Base-by-base conservation (phyloP, 805 yeast species). In the Alloascoidea africana region DNA sequence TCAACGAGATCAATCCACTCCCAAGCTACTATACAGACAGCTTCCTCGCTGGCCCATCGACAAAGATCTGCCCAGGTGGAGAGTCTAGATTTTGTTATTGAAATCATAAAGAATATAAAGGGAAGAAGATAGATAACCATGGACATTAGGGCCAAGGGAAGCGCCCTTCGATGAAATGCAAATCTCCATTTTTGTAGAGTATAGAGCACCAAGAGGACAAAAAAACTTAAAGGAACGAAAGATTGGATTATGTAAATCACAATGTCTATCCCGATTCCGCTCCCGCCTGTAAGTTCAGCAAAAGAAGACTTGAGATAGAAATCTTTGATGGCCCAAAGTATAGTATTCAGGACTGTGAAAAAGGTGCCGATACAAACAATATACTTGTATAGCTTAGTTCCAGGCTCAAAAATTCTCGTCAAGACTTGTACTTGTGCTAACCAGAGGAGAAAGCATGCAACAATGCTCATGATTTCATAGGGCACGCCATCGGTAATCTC, bases 1-100 rank as follows among this genome's bases (percentile, higher is more conserved):
- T 69, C 66, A 33, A 75, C 71, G 34, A 72, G 65, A 46, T 61
- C 68, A 5, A 74, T 53, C 78, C 84, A 73, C 53, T 77, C 84
- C 79, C 82, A 76, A 1, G 73, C 62, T 16, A 71, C 59, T 1
- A 76, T 68, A 14, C 67, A 56, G 3, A 73, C 54, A 27, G 72
- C 60, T 13, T 73, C 60, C 36, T 69, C 68, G 4, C 71, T 47
- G 32, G 74, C 62, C 3, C 68, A 59, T 8, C 64, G 47, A 3
- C 69, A 56, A 18, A 61, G 57, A 0, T 66, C 53, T 49, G 80
- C 63, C 63, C 79, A 68, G 11, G 60, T 61, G n/a, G 60, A 59
- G 17, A 65, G 53, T 62, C 65, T 59, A 23, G 50, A 50, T 16
- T 47, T 62, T 32, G 44, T 59, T 19, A 56, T 39, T 14, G 66